Conservation (phyloP, 805 yeast genomes). For the Cyberlindnera nakhonratchasimensis region DNA sequence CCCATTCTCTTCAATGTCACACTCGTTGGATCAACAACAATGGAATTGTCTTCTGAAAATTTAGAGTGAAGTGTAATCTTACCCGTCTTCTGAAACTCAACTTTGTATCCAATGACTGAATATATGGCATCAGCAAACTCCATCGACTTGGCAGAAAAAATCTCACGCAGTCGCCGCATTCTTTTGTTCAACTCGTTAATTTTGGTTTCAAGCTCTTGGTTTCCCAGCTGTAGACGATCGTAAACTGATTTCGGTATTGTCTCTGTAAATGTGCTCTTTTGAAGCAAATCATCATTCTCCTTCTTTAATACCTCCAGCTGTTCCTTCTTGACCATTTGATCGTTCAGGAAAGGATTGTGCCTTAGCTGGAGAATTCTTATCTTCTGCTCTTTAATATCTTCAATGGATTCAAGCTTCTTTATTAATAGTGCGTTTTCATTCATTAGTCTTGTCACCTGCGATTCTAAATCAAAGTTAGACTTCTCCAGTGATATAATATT, state of each 20-base stretch:
- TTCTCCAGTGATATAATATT: slow-evolving; percentile 35
- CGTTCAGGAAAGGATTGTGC: slow-evolving; percentile 59
- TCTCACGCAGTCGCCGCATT: slow-evolving; percentile 47
- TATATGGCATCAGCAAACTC: slow-evolving; percentile 69
- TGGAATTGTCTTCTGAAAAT: slow-evolving; percentile 40
- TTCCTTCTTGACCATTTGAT: slow-evolving; percentile 56
- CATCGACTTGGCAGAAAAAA: slow-evolving; percentile 60
- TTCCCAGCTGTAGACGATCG: slow-evolving; percentile 57
- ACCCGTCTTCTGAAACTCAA: slow-evolving; percentile 61
- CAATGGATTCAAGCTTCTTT: slow-evolving; percentile 35
- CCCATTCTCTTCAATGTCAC: slow-evolving; percentile 45
- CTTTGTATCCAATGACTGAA: slow-evolving; percentile 64
- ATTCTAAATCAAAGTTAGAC: slow-evolving; percentile 38
- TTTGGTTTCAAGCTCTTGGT: slow-evolving; percentile 42
- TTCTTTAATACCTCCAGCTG: slow-evolving; percentile 46
- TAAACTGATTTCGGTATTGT: slow-evolving; percentile 59
- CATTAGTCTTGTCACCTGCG: slow-evolving; percentile 36
- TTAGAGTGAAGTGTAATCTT: slow-evolving; percentile 53
- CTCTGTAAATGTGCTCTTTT: slow-evolving; percentile 31
- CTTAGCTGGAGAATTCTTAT: slow-evolving; percentile 58
- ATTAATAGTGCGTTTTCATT: slow-evolving; percentile 35
- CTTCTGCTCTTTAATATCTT: slow-evolving; percentile 35
- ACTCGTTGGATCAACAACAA: slow-evolving; percentile 54
- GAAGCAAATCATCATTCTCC: slow-evolving; percentile 54
- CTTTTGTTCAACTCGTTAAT: slow-evolving; percentile 50